A percentile compares a stretch with the other conserved stretches of the same genome.
Evolutionary conservation across 768 basidiomycete genomes (phyloP).

Genomic region (Amanita thiersii): DNA sequence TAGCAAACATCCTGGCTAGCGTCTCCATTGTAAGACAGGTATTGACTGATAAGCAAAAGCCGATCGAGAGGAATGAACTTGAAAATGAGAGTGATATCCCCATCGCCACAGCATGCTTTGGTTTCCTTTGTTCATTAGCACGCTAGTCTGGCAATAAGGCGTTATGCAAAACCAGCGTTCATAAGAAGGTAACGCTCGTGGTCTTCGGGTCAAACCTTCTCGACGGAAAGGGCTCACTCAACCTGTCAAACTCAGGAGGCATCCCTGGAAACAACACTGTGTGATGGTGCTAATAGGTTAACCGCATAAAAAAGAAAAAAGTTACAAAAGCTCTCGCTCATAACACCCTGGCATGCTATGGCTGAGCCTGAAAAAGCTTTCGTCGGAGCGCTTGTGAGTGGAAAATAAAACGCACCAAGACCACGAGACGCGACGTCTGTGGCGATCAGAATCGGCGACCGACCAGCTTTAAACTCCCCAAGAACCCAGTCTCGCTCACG

Average conservation of each 20-base stretch:
- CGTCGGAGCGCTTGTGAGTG: conserved; percentile 36
- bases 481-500: conserved; percentile 99
- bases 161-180: conserved; percentile 1
- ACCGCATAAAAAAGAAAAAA: conserved; percentile 10
- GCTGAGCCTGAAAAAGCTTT: conserved; percentile 17
- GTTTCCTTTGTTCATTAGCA: too few relatives aligned
- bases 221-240: conserved; percentile 22
- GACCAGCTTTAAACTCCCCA: conserved; percentile 95
- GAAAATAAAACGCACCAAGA: conserved; percentile 79
- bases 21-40: conserved; percentile 9
- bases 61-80: conserved; percentile 9
- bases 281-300: conserved; percentile 5
- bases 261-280: conserved; percentile 18
- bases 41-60: background rate
- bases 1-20: background rate
- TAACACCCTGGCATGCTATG: conserved; percentile 14
- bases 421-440: conserved; percentile 99
- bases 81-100: too few relatives aligned
- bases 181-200: conserved; percentile 1
- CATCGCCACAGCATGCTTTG: conserved; percentile 2
- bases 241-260: conserved; percentile 33
- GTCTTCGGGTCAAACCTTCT: conserved; percentile 26
- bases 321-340: conserved; percentile 13
- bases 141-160: too few relatives aligned
- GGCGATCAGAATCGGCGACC: conserved; percentile 95